Evolutionary conservation across 1,284 basidiomycete species (phyloP).

Genomic region (Rhizopogon hawkerae): DNA sequence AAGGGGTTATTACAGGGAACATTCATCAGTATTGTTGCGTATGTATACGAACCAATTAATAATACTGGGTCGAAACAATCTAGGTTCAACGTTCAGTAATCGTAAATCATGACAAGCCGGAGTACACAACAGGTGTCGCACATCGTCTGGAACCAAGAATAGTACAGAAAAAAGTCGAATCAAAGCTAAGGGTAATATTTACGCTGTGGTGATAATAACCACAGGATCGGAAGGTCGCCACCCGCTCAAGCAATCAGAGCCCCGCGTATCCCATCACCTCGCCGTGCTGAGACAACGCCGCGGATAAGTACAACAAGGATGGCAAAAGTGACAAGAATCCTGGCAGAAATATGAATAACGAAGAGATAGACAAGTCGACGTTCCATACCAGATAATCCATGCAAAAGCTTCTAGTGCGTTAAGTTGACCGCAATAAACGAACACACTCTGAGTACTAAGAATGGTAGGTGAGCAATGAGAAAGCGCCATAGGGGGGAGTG

Average conservation of each 20-base stretch:
- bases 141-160: not conserved
- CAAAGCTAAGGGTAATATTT: not conserved
- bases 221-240: not conserved
- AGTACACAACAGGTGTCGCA: not conserved
- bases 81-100: not conserved
- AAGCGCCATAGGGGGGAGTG: not conserved
- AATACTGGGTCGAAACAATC: no score
- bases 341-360: conserved; percentile 17
- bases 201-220: not conserved
- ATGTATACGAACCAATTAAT: not conserved
- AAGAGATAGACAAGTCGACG: not conserved
- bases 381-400: conserved; percentile 51
- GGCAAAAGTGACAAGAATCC: conserved; percentile 48
- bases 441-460: conserved; percentile 30
- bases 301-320: conserved; percentile 46
- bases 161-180: no score
- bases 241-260: conserved; percentile 28
- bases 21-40: no score
- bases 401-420: conserved; percentile 55
- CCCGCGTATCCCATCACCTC: conserved; percentile 51
- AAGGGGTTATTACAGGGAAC: no score
- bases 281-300: conserved; percentile 40
- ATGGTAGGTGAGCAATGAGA: not conserved
- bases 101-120: not conserved
- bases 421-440: conserved; percentile 58